Base-by-base conservation (phyloP, 345 rosid genomes). In the Salix viminalis region DNA sequence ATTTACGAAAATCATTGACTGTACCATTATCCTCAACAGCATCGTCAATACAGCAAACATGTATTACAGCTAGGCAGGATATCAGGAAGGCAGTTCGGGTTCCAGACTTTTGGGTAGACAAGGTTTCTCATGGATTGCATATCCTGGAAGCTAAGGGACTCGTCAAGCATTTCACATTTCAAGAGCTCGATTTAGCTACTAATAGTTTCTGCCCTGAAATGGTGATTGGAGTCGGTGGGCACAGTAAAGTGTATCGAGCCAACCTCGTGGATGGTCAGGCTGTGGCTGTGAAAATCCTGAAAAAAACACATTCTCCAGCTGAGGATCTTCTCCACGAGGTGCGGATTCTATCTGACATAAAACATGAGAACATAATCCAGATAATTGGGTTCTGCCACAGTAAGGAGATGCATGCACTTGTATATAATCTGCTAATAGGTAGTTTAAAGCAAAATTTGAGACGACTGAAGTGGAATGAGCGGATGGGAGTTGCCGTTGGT, bases 251-350 rank as follows among this genome's bases (percentile, higher is more conserved):
- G 50, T 86, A 80, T 76, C 72, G 69, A 12, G 83, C 83, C 67
- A 73, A 37, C n/a, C 84, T 74, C 6, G 46, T 32, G 68, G 77
- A 76, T n/a, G 84, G 83, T 50, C 75, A 30, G 30, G 76, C 77
- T 73, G 89, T 72, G 36, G 84, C 87, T 2, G 84, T 86, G 21
- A 86, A 86, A 75, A 78, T 86, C 69, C 79, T 84, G 32, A 74
- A 86, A 76, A 52, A 26, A 15, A 56, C 79, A 64, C 26, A 26
- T 16, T 71, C 42, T 65, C 74, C 82, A n/a, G 77, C 72, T 7
- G 81, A 83, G 71, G 87, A 84, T 42, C 76, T 84, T 78, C 77
- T 80, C 60, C 72, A 69, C 24, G 89, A 86, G 76, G 83, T 82
- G 34, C 80, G 84, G 74, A 72, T 79, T 44, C 73, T 86, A 34